Conservation (phyloP, 2,329 filamentous ascomycete genomes). For the Aspergillus sojae region DNA sequence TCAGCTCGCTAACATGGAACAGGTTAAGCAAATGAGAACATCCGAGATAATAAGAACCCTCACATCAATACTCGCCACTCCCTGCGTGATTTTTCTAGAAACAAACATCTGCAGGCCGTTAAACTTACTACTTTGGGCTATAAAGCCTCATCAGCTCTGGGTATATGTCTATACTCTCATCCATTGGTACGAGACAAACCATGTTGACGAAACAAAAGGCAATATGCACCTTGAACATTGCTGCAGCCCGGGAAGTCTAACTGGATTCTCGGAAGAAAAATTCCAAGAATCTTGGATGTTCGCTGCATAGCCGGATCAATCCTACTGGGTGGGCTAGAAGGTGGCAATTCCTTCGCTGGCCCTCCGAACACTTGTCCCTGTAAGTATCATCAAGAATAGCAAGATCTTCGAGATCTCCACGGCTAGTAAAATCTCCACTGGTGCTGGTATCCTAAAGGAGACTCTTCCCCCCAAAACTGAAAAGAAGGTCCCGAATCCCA, state of each 20-base stretch:
- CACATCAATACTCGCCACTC: no score
- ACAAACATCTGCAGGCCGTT: neutral
- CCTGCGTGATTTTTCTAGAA: no score
- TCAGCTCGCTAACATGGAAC: neutral
- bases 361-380: conserved; percentile 68
- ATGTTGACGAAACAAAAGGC: neutral
- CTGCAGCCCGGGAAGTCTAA: neutral
- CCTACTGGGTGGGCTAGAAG: neutral
- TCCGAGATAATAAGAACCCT: neutral
- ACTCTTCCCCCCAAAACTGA: conserved; percentile 65
- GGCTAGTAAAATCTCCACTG: conserved; percentile 78
- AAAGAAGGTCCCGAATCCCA: conserved; percentile 68
- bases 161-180: neutral
- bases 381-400: conserved; percentile 88
- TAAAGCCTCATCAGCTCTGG: neutral
- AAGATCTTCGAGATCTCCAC: conserved; percentile 92
- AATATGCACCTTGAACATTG: neutral
- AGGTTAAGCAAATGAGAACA: neutral
- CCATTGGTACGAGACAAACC: neutral
- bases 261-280: neutral
- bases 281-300: neutral
- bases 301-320: neutral
- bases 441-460: conserved; percentile 77
- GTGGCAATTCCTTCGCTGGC: neutral
- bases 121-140: neutral